A percentile compares a stretch with the other conserved stretches of the same genome.
phyloP scores from a whole-genome alignment of 2,329 filamentous ascomycete genomes.

The Aureobasidium musti region DNA sequence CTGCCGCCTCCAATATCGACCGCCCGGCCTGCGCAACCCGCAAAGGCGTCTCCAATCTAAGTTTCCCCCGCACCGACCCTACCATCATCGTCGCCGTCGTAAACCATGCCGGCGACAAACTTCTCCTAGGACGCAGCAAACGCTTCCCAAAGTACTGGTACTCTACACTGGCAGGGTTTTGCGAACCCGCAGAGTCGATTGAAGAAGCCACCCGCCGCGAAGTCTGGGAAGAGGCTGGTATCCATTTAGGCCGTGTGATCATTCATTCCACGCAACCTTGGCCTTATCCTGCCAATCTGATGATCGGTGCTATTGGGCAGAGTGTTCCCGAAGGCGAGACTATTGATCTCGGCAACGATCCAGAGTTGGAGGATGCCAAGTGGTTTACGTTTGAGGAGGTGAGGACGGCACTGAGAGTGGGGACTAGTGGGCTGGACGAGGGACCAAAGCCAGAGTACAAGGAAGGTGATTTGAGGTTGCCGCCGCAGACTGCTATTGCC shows the following conservation, averaged over 20 bases:
- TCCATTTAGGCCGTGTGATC: slow-evolving; percentile 53
- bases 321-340: slow-evolving; percentile 73
- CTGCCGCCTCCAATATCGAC: slow-evolving; percentile 24
- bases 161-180: slow-evolving; percentile 69
- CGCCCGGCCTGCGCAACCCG: slow-evolving; percentile 77
- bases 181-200: slow-evolving; percentile 54
- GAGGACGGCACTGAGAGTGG: slow-evolving; percentile 67
- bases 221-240: slow-evolving; percentile 54
- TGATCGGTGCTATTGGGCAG: slow-evolving; percentile 75
- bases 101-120: slow-evolving; percentile 71
- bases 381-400: slow-evolving; percentile 88
- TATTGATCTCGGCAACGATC: slow-evolving; percentile 82
- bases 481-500: slow-evolving; percentile 86
- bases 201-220: slow-evolving; percentile 56
- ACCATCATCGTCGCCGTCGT: slow-evolving; percentile 95
- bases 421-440: slow-evolving; percentile 68
- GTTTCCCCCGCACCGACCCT: slow-evolving; percentile 88
- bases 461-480: slow-evolving; percentile 76
- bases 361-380: slow-evolving; percentile 83
- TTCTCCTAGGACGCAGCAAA: slow-evolving; percentile 83
- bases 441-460: slow-evolving; percentile 66
- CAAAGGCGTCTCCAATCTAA: slow-evolving; percentile 83
- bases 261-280: slow-evolving; percentile 56
- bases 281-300: slow-evolving; percentile 57
- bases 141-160: slow-evolving; percentile 85